These are phyloP conservation scores for Trypanosoma lewisi DNA, from an alignment of 208 protist genomes.

Conservation along the genomic window DNA sequence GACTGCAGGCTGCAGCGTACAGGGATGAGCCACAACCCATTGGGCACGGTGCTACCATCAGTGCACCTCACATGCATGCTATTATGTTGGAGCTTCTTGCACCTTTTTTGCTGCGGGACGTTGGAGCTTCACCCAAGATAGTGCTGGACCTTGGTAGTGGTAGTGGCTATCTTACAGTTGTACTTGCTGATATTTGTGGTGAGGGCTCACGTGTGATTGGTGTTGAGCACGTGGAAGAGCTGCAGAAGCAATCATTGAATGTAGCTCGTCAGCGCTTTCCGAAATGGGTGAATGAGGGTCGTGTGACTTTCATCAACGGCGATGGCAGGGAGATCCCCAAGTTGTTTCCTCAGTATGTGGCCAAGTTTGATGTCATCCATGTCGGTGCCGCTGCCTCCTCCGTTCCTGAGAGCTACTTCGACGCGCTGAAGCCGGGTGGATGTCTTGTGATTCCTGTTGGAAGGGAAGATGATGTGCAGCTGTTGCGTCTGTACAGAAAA, in stretches of 20 bases:
- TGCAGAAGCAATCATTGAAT: constrained; percentile 40
- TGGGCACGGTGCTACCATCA: constrained; percentile 82
- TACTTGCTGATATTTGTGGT: constrained; percentile 58
- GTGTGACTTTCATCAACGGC: constrained; percentile 51
- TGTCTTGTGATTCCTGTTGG: constrained; percentile 81
- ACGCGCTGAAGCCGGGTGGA: constrained; percentile 47
- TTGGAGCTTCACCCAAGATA: background rate
- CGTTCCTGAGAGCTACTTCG: constrained; percentile 43
- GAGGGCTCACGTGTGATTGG: constrained; percentile 45
- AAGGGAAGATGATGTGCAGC: constrained; percentile 41
- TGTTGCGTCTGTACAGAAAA: constrained; percentile 68
- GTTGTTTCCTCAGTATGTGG: constrained; percentile 13
- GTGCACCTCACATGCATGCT: constrained; percentile 91
- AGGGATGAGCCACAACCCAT: constrained; percentile 75
- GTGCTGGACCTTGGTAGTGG: constrained; percentile 87
- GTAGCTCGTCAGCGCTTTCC: constrained; percentile 47
- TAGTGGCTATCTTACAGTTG: constrained; percentile 87
- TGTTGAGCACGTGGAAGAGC: constrained; percentile 74
- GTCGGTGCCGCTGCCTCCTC: constrained; percentile 70
- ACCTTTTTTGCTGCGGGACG: constrained; percentile 32
- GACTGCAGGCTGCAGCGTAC: constrained; percentile 40
- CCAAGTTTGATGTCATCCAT: constrained; percentile 81
- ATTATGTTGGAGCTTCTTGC: constrained; percentile 79
- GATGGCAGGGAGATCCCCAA: constrained; percentile 56
- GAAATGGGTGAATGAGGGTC: constrained; percentile 32